Conservation (phyloP, 805 yeast species). For the Barnettozyma sucrosica region DNA sequence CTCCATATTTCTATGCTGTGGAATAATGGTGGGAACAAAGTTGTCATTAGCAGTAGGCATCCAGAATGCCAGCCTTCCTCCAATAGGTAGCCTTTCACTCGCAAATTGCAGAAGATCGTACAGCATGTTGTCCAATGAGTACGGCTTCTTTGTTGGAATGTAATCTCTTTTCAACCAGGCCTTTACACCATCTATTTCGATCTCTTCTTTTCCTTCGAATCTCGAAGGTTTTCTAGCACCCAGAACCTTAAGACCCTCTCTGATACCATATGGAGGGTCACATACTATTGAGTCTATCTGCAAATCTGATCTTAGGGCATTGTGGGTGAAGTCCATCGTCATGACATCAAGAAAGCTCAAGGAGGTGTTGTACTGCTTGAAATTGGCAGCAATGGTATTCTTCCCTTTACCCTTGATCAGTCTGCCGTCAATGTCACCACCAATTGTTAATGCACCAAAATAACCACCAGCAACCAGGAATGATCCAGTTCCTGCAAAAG, state of each 20-base stretch:
- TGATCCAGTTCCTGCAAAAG: slow-evolving; percentile 96
- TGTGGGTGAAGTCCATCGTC: slow-evolving; percentile 94
- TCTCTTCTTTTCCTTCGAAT: slow-evolving; percentile 65
- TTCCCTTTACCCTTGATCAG: slow-evolving; percentile 64
- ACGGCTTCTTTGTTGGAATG: slow-evolving; percentile 89
- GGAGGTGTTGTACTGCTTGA: slow-evolving; percentile 62
- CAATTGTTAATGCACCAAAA: slow-evolving; percentile 74
- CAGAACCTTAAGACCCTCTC: slow-evolving; percentile 91
- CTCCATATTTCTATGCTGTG: slow-evolving; percentile 70
- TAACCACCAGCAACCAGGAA: slow-evolving; percentile 84
- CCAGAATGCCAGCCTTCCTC: slow-evolving; percentile 90
- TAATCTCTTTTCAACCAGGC: slow-evolving; percentile 78
- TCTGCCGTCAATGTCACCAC: slow-evolving; percentile 89
- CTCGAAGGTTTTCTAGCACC: slow-evolving; percentile 72
- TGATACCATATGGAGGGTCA: slow-evolving; percentile 97
- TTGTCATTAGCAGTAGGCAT: slow-evolving; percentile 96
- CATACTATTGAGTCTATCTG: slow-evolving; percentile 77
- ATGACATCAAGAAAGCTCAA: slow-evolving; percentile 63
- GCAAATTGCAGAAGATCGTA: slow-evolving; percentile 76
- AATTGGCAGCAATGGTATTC: slow-evolving; percentile 57
- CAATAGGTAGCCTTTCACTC: slow-evolving; percentile 59
- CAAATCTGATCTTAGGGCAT: slow-evolving; percentile 61
- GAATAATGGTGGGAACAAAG: slow-evolving; percentile 59
- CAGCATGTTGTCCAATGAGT: slow-evolving; percentile 67
- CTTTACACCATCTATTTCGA: slow-evolving; percentile 71